Evolutionary conservation across 495 filamentous ascomycete genomes (phyloP), one percentile per base, ranked within the genome.

Genomic region (Niebla homalea): DNA sequence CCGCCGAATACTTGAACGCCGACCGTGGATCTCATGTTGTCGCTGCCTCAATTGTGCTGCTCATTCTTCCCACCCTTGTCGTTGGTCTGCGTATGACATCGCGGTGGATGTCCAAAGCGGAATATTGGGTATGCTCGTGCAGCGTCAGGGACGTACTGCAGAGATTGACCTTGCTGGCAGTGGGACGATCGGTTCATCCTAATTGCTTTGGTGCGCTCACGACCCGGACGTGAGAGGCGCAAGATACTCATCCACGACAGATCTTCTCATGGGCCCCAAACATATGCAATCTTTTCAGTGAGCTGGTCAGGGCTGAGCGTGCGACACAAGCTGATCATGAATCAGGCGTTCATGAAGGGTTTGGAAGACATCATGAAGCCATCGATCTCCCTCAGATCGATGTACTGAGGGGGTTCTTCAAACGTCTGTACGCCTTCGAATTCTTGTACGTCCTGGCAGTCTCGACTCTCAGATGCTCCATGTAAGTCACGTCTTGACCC

Each of bases 201-300:
- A 2, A 14, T 49, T 18, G 19, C 51, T n/a, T 42, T 54, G 51
- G 51, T 49, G 20, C 15, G 40, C 4, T 23, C 40, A 10, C 36
- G 22, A 46, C 11, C 12, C 7, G 35, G 39, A 20, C 15, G 42
- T 18, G 32, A 41, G 18, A 41, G 22, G 36, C 3, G 2, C 22
- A 6, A 14, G 4, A 22, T 41, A 6, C 36, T 49, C 11, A 54
- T 14, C 4, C 1, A 11, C 11, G 18, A 47, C 36, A 56, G 53
- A 16, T 56, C 21, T 37, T 56, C n/a, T 51, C 37, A 12, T 56
- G 53, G 53, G 53, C 43, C 6, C 53, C 53, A 15, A 48, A 48
- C 32, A 52, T 56, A 20, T n/a, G 23, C 49, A 49, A 51, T n/a
- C 43, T 56, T 5, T 25, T 41, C n/a, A 36, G 47, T 48, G 8